Evolutionary conservation across 208 protist genomes (phyloP), one percentile per base, ranked within the genome.

Genomic region (Borovskyia barvae): DNA sequence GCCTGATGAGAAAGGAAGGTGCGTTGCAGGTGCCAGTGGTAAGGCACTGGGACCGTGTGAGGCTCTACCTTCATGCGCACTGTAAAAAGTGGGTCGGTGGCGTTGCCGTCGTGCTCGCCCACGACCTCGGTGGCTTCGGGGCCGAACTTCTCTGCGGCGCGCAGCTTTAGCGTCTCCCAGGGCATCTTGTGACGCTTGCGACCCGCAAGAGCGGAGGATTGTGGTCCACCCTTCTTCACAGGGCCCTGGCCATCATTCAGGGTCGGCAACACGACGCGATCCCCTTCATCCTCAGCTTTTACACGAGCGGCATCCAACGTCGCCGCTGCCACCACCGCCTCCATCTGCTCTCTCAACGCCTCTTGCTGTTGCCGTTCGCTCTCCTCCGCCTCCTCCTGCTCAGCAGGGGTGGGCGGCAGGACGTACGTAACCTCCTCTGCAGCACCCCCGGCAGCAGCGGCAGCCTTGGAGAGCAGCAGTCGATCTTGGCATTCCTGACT

Each of bases 11-110:
- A 72, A 15, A 99, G 76, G 68, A 99, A 99, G 39, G 98, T 97
- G 24, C 98, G 87, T 72, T 99, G 99, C 59, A 97, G 80, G 43
- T 66, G 75, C 98, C 99, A 99, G 83, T 99, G 98, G 25, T 74
- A 66, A n/a, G 98, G 98, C 54, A 99, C 98, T 7, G 97, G 90
- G 15, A 99, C 95, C 29, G 66, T 90, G 46, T 77, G 71, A 20
- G 66, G 70, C 35, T 90, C 80, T 42, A 94, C 67, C 76, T 99
- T 99, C 39, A 99, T 68, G 6, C 82, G 54, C 11, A 99, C 90
- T 1, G 99, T 97, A 37, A 99, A 90, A 46, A 84, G 54, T 5
- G 98, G 98, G 74, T 99, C 97, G 14, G 78, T 54, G 9, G 97
- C 77, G 59, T 97, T 99, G 32, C 96, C 92, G 70, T 99, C 98